Conservation (phyloP, 352 stramenopile genomes). For the Phytopythium boreale region DNA sequence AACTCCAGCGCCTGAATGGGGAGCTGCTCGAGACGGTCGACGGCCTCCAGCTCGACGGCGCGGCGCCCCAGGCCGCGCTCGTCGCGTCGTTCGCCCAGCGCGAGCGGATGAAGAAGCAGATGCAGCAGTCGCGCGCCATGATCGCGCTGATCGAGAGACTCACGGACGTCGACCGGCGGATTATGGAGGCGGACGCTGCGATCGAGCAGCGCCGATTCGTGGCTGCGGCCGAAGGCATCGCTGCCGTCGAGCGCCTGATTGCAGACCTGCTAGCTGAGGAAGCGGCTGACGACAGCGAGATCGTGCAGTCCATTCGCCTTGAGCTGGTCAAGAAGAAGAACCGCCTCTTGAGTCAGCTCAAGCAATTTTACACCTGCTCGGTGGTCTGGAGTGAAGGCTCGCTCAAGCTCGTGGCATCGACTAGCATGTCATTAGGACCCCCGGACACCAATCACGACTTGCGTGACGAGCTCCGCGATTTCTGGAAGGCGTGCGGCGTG, state of each 20-base stretch:
- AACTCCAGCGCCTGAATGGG: constrained; percentile 38
- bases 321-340: constrained; percentile 59
- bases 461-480: constrained; percentile 25
- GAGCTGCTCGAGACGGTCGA: constrained; percentile 44
- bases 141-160: constrained; percentile 68
- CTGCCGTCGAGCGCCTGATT: constrained; percentile 36
- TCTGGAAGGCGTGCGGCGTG: constrained; percentile 60
- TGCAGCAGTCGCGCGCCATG: constrained; percentile 61
- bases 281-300: constrained; percentile 16
- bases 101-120: constrained; percentile 55
- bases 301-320: constrained; percentile 39
- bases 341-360: constrained; percentile 41
- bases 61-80: constrained; percentile 33
- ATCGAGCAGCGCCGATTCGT: constrained; percentile 46
- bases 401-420: constrained; percentile 25
- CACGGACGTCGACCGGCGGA: constrained; percentile 47
- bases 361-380: constrained; percentile 38
- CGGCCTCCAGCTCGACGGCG: constrained; percentile 44
- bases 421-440: background rate
- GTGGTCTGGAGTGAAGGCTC: constrained; percentile 37
- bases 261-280: constrained; percentile 17
- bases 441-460: background rate
- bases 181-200: constrained; percentile 43
- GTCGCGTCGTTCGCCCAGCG: constrained; percentile 54
- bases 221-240: constrained; percentile 35